Percentiles rank a stretch among this genome's conserved stretches.
phyloP scores from a whole-genome alignment of 225 moss, liverwort and hornwort species.

The Lunularia cruciata region DNA sequence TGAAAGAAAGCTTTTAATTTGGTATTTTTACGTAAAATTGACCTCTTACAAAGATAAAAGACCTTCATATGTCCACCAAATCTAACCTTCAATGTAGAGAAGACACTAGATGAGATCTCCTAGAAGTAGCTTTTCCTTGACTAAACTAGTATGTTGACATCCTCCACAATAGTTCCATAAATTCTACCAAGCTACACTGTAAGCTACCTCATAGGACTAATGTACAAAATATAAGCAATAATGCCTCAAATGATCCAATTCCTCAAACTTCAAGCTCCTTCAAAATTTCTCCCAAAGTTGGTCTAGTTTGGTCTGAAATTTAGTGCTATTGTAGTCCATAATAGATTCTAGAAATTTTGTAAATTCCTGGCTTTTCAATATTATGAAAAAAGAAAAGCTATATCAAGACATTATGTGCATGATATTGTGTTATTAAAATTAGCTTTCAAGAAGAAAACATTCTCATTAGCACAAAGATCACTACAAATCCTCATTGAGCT shows the following conservation, averaged over 20 bases:
- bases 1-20: neutral
- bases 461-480: too few relatives aligned
- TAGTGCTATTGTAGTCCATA: too few relatives aligned
- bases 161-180: neutral
- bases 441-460: too few relatives aligned
- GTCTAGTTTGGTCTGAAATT: slow-evolving; percentile 96
- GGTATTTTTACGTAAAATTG: too few relatives aligned
- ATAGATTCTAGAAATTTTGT: too few relatives aligned
- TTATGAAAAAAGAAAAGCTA: too few relatives aligned
- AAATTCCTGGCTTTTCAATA: too few relatives aligned
- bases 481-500: too few relatives aligned
- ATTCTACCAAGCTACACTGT: neutral
- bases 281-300: slow-evolving; percentile 94
- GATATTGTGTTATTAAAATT: too few relatives aligned
- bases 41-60: neutral
- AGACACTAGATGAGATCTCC: neutral
- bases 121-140: neutral
- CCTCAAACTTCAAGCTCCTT: slow-evolving; percentile 98
- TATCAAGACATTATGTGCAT: too few relatives aligned
- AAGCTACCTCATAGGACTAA: slow-evolving; percentile 8
- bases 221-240: slow-evolving; percentile 21
- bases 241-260: slow-evolving; percentile 81
- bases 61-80: too few relatives aligned
- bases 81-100: neutral
- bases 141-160: neutral